Evolutionary conservation across 1,284 basidiomycete genomes (phyloP).

Genomic region (Ustilago sp.): DNA sequence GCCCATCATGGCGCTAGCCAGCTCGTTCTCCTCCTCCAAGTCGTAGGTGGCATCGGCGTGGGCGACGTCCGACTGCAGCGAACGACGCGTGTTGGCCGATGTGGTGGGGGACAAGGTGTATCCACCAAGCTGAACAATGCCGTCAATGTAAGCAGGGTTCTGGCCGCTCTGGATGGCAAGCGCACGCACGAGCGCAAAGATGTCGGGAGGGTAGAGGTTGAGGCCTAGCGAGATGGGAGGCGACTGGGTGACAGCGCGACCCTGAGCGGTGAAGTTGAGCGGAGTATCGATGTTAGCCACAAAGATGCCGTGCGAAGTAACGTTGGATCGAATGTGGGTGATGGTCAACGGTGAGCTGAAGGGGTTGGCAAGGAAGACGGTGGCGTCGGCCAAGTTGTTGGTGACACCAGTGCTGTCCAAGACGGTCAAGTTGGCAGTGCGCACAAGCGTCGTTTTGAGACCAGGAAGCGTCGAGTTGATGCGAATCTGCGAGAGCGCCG

Average conservation of each 20-base stretch:
- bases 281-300: constrained; percentile 77
- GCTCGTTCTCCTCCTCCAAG: constrained; percentile 55
- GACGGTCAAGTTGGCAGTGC: constrained; percentile 75
- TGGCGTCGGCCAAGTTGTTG: constrained; percentile 78
- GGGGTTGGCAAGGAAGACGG: constrained; percentile 78
- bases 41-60: constrained; percentile 35
- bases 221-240: constrained; percentile 76
- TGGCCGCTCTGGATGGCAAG: constrained; percentile 78
- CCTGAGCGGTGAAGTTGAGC: constrained; percentile 74
- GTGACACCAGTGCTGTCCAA: constrained; percentile 76
- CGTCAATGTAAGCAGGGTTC: constrained; percentile 77
- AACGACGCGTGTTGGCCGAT: constrained; percentile 50
- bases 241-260: constrained; percentile 75
- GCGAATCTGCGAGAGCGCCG: constrained; percentile 77
- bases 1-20: constrained; percentile 54
- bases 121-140: constrained; percentile 78
- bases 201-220: constrained; percentile 79
- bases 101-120: constrained; percentile 74
- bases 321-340: constrained; percentile 76
- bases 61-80: constrained; percentile 17
- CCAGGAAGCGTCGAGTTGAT: constrained; percentile 77
- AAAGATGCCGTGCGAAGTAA: constrained; percentile 76
- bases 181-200: constrained; percentile 79
- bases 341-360: constrained; percentile 77
- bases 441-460: constrained; percentile 75